phyloP scores from a whole-genome alignment of 2,329 filamentous ascomycete species.

The Nannizziopsis arthrosporioides region DNA sequence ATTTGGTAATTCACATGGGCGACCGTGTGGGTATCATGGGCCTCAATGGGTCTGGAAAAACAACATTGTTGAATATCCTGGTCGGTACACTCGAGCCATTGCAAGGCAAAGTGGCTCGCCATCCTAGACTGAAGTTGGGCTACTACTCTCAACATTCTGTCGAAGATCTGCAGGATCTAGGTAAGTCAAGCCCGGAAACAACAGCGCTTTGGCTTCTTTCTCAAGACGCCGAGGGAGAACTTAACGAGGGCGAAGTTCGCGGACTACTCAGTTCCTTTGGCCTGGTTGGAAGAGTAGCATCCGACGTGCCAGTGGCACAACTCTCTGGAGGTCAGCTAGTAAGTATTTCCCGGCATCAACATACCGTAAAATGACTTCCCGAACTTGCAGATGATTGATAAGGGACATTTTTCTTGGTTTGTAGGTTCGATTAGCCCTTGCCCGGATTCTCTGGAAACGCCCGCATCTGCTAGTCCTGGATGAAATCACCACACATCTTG shows the following conservation, averaged over 20 bases:
- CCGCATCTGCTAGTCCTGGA: constrained; percentile 67
- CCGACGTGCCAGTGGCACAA: constrained; percentile 59
- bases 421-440: constrained; percentile 50
- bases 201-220: constrained; percentile 57
- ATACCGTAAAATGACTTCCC: constrained; percentile 20
- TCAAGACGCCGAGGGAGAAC: constrained; percentile 39
- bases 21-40: constrained; percentile 66
- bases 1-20: constrained; percentile 58
- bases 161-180: constrained; percentile 51
- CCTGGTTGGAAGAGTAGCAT: constrained; percentile 56
- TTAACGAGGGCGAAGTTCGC: constrained; percentile 57
- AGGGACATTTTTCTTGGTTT: not conserved
- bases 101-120: constrained; percentile 50
- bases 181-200: constrained; percentile 40
- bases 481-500: constrained; percentile 74
- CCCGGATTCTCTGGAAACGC: constrained; percentile 53
- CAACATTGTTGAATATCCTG: constrained; percentile 61
- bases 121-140: constrained; percentile 58
- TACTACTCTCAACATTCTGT: constrained; percentile 75
- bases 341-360: constrained; percentile 13
- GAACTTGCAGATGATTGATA: constrained; percentile 24
- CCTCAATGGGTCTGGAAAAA: constrained; percentile 72
- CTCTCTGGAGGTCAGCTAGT: constrained; percentile 72
- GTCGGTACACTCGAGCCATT: constrained; percentile 49
- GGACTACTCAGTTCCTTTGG: constrained; percentile 57